These are phyloP conservation scores for Acanthamoeba triangularis DNA, from an alignment of 208 protist species.

Conservation along the genomic window DNA sequence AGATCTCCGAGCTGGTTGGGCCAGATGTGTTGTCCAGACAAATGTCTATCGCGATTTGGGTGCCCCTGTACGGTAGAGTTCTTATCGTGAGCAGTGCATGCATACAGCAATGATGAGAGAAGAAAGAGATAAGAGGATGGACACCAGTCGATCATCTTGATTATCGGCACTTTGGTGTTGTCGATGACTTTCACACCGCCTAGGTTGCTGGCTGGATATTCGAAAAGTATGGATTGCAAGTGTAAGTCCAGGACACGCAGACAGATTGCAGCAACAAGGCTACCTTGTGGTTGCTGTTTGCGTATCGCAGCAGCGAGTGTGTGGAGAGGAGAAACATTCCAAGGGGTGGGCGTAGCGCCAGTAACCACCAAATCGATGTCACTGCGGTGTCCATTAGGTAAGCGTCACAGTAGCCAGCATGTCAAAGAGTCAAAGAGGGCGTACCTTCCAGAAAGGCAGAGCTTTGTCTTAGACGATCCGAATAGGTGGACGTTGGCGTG, in stretches of 20 bases:
- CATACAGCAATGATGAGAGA: too few relatives aligned
- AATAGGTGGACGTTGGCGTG: not conserved
- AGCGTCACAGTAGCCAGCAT: not conserved
- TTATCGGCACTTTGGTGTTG: conserved; percentile 14
- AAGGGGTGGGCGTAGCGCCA: not conserved
- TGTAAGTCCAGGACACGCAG: too few relatives aligned
- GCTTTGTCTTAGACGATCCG: conserved; percentile 16
- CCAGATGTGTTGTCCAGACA: conserved; percentile 36
- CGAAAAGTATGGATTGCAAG: too few relatives aligned
- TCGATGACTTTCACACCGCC: not conserved
- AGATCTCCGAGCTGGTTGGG: not conserved
- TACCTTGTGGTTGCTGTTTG: not conserved
- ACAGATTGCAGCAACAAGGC: too few relatives aligned
- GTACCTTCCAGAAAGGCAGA: conserved; percentile 4
- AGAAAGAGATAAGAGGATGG: not conserved
- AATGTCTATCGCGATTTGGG: not conserved
- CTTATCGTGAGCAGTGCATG: not conserved
- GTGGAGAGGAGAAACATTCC: not conserved
- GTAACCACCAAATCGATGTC: conserved; percentile 13
- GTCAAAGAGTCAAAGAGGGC: not conserved
- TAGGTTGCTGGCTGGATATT: too few relatives aligned
- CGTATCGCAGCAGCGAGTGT: not conserved
- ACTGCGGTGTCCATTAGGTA: not conserved
- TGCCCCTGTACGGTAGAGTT: not conserved
- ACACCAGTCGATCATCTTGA: conserved; percentile 26